Evolutionary conservation across 805 yeast species (phyloP).

Genomic region (Candida orba): DNA sequence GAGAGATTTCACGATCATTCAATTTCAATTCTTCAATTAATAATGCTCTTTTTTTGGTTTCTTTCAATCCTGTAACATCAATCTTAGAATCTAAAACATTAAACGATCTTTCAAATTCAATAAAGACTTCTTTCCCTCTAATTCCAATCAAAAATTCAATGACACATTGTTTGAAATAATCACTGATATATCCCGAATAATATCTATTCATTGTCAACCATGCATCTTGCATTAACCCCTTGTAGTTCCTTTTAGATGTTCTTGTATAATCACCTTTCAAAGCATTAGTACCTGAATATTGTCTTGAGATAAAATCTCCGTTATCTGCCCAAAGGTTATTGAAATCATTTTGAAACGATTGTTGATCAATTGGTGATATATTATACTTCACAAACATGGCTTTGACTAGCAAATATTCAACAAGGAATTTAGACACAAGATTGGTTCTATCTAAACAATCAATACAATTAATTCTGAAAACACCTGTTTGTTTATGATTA

Average conservation of each 20-base stretch:
- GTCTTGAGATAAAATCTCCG: slow-evolving; percentile 59
- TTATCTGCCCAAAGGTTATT: slow-evolving; percentile 57
- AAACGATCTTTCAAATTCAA: slow-evolving; percentile 33
- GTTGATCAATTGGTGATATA: slow-evolving; percentile 1
- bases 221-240: slow-evolving; percentile 37
- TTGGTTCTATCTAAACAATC: slow-evolving; percentile 63
- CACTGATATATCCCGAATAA: slow-evolving; percentile 37
- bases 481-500: slow-evolving; percentile 38
- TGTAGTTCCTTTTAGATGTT: slow-evolving; percentile 33
- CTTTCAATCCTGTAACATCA: slow-evolving; percentile 11
- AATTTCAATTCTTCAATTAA: slow-evolving; percentile 13
- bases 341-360: slow-evolving; percentile 19
- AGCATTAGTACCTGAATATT: slow-evolving; percentile 54
- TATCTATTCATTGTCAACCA: slow-evolving; percentile 34
- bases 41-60: slow-evolving; percentile 21
- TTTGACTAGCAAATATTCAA: slow-evolving; percentile 21
- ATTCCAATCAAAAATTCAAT: slow-evolving; percentile 36
- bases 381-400: slow-evolving; percentile 21
- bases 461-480: slow-evolving; percentile 53
- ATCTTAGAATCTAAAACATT: slow-evolving; percentile 18
- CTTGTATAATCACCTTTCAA: slow-evolving; percentile 42
- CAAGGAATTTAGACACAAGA: slow-evolving; percentile 35
- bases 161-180: slow-evolving; percentile 37
- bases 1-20: slow-evolving; percentile 11
- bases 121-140: slow-evolving; percentile 29